Percentiles rank a stretch among this genome's conserved stretches.
phyloP scores from a whole-genome alignment of 345 rosid genomes.

The Firmiana major region DNA sequence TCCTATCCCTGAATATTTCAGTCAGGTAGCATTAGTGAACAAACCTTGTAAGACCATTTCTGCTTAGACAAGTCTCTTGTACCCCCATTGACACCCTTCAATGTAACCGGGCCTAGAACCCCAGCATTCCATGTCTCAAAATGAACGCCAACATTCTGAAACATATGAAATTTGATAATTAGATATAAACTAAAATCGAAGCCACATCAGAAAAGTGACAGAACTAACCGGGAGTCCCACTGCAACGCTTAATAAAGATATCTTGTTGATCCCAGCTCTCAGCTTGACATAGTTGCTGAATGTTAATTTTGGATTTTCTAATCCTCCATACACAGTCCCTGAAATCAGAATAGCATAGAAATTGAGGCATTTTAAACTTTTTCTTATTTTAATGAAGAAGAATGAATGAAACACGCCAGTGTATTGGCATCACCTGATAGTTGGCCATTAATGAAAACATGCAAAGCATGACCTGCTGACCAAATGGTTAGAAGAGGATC shows the following conservation, averaged over 20 bases:
- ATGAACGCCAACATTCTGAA: constrained; percentile 77
- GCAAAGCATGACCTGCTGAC: constrained; percentile 92
- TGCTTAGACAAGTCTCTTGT: constrained; percentile 66
- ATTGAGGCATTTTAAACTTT: background rate
- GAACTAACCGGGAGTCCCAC: constrained; percentile 84
- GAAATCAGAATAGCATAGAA: constrained; percentile 1
- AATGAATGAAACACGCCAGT: background rate
- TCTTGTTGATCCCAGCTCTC: constrained; percentile 67
- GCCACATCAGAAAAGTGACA: background rate
- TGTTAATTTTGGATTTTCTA: constrained; percentile 49
- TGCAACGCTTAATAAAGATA: constrained; percentile 63
- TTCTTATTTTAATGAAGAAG: background rate
- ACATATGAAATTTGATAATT: background rate
- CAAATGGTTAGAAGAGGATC: constrained; percentile 52
- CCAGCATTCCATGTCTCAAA: constrained; percentile 83
- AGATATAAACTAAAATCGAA: background rate
- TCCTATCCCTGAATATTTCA: background rate
- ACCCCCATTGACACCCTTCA: constrained; percentile 70
- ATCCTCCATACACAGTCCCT: constrained; percentile 70
- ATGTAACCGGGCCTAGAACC: constrained; percentile 71
- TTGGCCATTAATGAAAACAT: constrained; percentile 75
- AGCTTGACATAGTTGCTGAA: constrained; percentile 60
- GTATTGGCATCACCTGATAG: constrained; percentile 45
- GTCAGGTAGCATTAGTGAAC: background rate
- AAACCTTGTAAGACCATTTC: constrained; percentile 92